Percentiles rank a stretch among this genome's conserved stretches.
phyloP scores from a whole-genome alignment of 2,329 filamentous ascomycete genomes.

The Xylaria sp. region DNA sequence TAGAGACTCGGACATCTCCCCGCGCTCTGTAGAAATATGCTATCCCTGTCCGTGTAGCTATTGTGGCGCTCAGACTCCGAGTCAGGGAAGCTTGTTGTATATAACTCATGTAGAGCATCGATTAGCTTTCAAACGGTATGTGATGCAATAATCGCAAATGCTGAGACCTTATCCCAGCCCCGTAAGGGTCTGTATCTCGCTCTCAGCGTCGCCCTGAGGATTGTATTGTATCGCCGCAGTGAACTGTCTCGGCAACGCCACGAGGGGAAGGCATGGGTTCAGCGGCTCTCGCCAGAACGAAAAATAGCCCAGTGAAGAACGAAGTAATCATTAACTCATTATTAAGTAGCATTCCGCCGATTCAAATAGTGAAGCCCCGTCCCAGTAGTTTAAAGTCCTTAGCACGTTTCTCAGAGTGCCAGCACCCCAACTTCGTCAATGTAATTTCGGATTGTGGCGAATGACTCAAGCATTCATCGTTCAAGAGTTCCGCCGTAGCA shows the following conservation, averaged over 20 bases:
- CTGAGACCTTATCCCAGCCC: too few relatives aligned
- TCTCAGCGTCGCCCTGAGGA: too few relatives aligned
- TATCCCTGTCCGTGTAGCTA: too few relatives aligned
- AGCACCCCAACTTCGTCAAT: slow-evolving; percentile 1
- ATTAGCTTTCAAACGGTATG: too few relatives aligned
- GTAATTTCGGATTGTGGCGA: slow-evolving; percentile 14
- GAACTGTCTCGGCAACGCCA: not conserved
- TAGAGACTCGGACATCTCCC: too few relatives aligned
- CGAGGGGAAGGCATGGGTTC: not conserved
- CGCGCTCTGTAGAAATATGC: too few relatives aligned
- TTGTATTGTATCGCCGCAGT: not conserved
- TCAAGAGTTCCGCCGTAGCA: not conserved
- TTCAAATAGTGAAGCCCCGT: not conserved
- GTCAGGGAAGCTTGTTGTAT: too few relatives aligned
- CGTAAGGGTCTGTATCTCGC: too few relatives aligned
- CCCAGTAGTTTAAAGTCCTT: not conserved
- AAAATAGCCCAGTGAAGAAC: not conserved
- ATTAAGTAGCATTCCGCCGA: not conserved
- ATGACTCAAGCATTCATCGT: slow-evolving; percentile 16
- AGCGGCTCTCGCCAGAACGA: not conserved
- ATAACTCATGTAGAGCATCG: too few relatives aligned
- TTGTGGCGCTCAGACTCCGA: too few relatives aligned
- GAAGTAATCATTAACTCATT: not conserved
- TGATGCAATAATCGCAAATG: too few relatives aligned
- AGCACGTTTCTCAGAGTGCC: not conserved